Evolutionary conservation across 163 green algal species (phyloP).

Genomic region (Coccomyxa subellipsoidea): DNA sequence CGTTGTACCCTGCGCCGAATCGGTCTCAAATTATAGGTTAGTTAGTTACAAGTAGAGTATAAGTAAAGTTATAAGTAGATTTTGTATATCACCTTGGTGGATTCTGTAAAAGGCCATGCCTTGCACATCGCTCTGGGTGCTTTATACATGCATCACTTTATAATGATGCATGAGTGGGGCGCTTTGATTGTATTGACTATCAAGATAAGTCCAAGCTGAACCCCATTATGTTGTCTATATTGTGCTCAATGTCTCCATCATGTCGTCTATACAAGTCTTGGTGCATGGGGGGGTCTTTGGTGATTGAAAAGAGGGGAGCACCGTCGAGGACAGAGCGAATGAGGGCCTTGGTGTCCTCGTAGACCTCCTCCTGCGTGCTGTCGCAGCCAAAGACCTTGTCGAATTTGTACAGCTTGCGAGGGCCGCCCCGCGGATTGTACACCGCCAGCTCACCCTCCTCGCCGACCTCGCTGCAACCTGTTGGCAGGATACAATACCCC

Average conservation of each 20-base stretch:
- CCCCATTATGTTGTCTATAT: too few relatives aligned
- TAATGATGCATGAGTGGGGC: too few relatives aligned
- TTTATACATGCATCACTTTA: background rate
- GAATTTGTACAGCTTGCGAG: conserved; percentile 71
- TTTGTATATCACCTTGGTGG: too few relatives aligned
- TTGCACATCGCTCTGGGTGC: too few relatives aligned
- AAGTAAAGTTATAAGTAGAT: too few relatives aligned
- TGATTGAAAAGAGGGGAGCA: conserved; percentile 9
- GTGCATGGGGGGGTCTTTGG: background rate
- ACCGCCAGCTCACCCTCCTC: conserved; percentile 57
- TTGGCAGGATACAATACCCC: background rate
- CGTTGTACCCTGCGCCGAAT: conserved; percentile 78
- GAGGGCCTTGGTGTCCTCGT: conserved; percentile 83
- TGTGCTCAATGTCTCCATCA: too few relatives aligned
- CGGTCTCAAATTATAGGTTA: too few relatives aligned
- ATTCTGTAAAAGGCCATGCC: too few relatives aligned
- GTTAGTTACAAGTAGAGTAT: too few relatives aligned
- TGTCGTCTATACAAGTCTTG: too few relatives aligned
- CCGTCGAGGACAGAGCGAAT: conserved; percentile 89
- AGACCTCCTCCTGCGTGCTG: conserved; percentile 77
- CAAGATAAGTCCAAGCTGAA: too few relatives aligned
- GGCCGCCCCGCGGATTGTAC: conserved; percentile 38
- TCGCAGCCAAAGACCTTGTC: conserved; percentile 78
- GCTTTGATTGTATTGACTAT: too few relatives aligned
- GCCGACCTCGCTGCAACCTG: conserved; percentile 33